Evolutionary conservation across 2,329 filamentous ascomycete species (phyloP), one percentile per base, ranked within the genome.

Genomic region (Monilinia fructicola): DNA sequence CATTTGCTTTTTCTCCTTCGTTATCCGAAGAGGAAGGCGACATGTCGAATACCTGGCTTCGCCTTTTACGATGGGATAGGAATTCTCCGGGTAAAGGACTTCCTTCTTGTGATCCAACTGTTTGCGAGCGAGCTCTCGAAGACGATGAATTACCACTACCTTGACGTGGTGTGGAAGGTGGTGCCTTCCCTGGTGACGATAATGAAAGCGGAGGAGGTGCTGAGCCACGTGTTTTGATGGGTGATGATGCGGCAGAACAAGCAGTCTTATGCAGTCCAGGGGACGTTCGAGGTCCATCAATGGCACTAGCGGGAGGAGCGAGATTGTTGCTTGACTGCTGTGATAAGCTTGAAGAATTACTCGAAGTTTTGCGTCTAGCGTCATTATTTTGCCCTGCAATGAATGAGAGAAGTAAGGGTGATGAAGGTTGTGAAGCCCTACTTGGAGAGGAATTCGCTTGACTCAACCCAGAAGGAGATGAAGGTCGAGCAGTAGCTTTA

Each of bases 11-110:
- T 54, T 94, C 91, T 60, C 96, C 93, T 78, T 99, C 95, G 68
- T 96, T 99, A 75, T 99, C 95, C 0, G 95, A 99, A 0, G 94
- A 98, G 0, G 95, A 98, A 3, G 95, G 95, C 2, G 95, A 99
- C 79, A 97, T 90, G 76, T 98, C 94, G 73, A 98, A 92, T 2
- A 97, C 90, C 74, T 97, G 95, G 76, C 94, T 98, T 72, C 93
- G 87, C 50, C 95, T 89, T 77, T 97, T 97, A 73, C 93, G 88
- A 75, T 97, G 93, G 11, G 85, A 82, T 54, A 90, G 86, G 16
- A 82, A 79, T 67, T 90, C 85, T 64, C 90, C 87, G 42, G 89
- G 82, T 10, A 86, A 81, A 9, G 89, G 85, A 71, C 95, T 96
- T 38, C 91, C 92, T 73, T 98, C 95, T 77, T 97, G 92, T 16